Conservation (phyloP, 2,329 filamentous ascomycete species). For the Verticillium longisporum region DNA sequence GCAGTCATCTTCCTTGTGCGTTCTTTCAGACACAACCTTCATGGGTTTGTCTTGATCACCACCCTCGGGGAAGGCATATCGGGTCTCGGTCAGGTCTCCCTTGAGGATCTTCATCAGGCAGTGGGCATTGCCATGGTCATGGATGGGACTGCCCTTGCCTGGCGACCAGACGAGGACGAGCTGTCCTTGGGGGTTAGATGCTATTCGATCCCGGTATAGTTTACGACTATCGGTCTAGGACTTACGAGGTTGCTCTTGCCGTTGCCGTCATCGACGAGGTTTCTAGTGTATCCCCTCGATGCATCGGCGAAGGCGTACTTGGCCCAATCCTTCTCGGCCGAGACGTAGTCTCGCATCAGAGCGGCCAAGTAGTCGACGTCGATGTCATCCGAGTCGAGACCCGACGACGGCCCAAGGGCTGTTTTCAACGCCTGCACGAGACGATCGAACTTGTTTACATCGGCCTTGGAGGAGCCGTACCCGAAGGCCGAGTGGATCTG, state of each 20-base stretch:
- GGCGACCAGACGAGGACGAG: conserved; percentile 87
- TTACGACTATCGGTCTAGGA: conserved; percentile 5
- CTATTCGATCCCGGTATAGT: neutral
- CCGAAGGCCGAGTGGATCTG: conserved; percentile 14
- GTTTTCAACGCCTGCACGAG: conserved; percentile 69
- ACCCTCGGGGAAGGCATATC: conserved; percentile 64
- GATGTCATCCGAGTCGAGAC: conserved; percentile 75
- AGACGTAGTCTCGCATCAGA: conserved; percentile 70
- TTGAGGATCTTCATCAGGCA: conserved; percentile 88
- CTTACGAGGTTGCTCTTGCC: conserved; percentile 67
- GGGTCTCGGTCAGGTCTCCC: conserved; percentile 72
- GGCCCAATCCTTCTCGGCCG: conserved; percentile 63
- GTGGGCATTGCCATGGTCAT: conserved; percentile 84
- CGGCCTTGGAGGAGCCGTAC: conserved; percentile 6
- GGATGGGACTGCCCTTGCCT: conserved; percentile 74
- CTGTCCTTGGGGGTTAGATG: conserved; percentile 31
- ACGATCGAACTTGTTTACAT: conserved; percentile 52
- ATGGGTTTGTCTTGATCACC: conserved; percentile 7
- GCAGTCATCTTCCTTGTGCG: conserved; percentile 64
- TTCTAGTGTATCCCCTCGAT: conserved; percentile 71
- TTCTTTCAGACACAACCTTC: conserved; percentile 57
- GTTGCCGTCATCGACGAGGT: conserved; percentile 85
- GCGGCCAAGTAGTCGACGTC: conserved; percentile 63
- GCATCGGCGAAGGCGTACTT: conserved; percentile 68
- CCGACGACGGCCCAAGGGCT: conserved; percentile 72